phyloP scores from a whole-genome alignment of 768 basidiomycete genomes.

The Rhodosporidiobolus sp. region DNA sequence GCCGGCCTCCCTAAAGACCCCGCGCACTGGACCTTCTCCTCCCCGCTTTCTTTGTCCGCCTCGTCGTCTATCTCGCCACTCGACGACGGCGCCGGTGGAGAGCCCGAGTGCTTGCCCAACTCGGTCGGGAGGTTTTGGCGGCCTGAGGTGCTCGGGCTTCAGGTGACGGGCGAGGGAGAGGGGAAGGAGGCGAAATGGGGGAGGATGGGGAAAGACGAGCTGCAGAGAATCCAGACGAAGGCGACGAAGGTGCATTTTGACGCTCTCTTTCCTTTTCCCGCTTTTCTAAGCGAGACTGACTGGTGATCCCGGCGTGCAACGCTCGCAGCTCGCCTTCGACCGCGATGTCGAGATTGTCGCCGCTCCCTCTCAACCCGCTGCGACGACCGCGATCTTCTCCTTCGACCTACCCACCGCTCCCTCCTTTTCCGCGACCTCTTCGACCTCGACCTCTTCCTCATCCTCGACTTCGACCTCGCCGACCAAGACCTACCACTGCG shows the following conservation, averaged over 20 bases:
- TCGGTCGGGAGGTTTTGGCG: slow-evolving; percentile 88
- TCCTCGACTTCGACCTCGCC: neutral
- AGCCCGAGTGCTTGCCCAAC: slow-evolving; percentile 75
- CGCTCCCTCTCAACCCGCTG: slow-evolving; percentile 87
- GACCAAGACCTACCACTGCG: slow-evolving; percentile 73
- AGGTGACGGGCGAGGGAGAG: slow-evolving; percentile 66
- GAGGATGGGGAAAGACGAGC: slow-evolving; percentile 74
- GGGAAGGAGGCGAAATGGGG: slow-evolving; percentile 53
- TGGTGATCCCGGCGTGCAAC: no score
- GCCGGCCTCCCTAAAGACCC: slow-evolving; percentile 79
- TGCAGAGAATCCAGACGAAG: slow-evolving; percentile 85
- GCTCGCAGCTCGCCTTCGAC: slow-evolving; percentile 73
- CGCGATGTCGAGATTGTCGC: slow-evolving; percentile 92
- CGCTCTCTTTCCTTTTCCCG: neutral
- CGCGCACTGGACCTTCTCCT: slow-evolving; percentile 73
- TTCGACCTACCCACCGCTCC: slow-evolving; percentile 76
- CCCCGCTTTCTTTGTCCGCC: neutral
- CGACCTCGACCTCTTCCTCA: slow-evolving; percentile 13
- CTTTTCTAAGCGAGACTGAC: slow-evolving; percentile 13
- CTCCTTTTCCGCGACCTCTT: slow-evolving; percentile 47
- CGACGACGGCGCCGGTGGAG: slow-evolving; percentile 63
- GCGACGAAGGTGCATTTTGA: slow-evolving; percentile 75
- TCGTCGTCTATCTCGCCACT: slow-evolving; percentile 52
- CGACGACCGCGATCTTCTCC: slow-evolving; percentile 86
- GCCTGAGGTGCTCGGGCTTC: slow-evolving; percentile 84